Evolutionary conservation across 139 green algal genomes (phyloP).

Genomic region (Mesostigma viride): DNA sequence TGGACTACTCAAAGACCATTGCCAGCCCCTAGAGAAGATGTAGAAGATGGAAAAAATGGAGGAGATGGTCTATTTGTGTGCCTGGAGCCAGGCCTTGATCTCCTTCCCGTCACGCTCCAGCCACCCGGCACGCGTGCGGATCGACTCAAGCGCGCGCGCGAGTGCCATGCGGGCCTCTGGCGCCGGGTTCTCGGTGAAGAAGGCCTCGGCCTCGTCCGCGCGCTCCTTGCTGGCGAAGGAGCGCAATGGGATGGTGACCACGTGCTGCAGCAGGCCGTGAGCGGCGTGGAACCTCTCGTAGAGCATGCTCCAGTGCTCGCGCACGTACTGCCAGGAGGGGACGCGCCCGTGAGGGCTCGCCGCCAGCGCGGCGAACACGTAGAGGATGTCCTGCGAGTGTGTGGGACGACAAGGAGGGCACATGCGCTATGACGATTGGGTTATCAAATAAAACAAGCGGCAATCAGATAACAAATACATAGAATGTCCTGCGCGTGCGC

Average conservation of each 20-base stretch:
- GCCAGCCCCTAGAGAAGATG: too few relatives aligned
- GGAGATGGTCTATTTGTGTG: too few relatives aligned
- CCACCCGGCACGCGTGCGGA: conserved; percentile 22
- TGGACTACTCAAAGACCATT: too few relatives aligned
- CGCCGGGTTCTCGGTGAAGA: conserved; percentile 24
- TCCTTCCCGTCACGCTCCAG: conserved; percentile 16
- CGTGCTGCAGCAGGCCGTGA: not conserved
- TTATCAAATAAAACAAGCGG: too few relatives aligned
- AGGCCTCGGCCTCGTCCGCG: conserved; percentile 21
- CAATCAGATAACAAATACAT: too few relatives aligned
- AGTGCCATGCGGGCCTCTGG: conserved; percentile 27
- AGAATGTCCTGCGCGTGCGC: too few relatives aligned
- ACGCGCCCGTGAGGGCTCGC: conserved; percentile 17
- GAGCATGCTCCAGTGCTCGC: conserved; percentile 18
- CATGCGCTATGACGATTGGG: too few relatives aligned
- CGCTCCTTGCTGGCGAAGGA: conserved; percentile 23
- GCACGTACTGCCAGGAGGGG: conserved; percentile 22
- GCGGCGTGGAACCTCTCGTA: conserved; percentile 20
- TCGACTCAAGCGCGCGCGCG: conserved; percentile 13
- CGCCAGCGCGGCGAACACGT: not conserved
- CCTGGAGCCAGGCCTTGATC: conserved; percentile 22
- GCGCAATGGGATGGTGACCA: conserved; percentile 10
- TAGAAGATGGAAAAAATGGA: too few relatives aligned
- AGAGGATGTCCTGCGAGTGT: conserved; percentile 23
- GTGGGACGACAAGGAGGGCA: too few relatives aligned